Conservation (phyloP, 768 basidiomycete species). For the Boletus barrowsii region DNA sequence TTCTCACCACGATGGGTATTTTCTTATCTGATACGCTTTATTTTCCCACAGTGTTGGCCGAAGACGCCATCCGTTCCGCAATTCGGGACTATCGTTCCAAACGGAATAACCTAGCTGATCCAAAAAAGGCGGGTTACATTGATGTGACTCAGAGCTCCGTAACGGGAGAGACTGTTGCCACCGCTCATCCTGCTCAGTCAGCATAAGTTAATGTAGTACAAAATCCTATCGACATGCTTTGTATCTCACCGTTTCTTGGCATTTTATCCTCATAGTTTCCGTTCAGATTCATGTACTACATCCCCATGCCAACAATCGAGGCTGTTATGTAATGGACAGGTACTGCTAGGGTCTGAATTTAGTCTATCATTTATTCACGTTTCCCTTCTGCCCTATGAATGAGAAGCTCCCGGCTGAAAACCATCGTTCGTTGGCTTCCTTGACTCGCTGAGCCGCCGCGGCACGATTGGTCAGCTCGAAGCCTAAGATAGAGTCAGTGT, state of each 20-base stretch:
- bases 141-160: slow-evolving; percentile 61
- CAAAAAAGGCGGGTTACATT: slow-evolving; percentile 62
- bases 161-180: slow-evolving; percentile 52
- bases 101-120: slow-evolving; percentile 50
- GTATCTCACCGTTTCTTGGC: slow-evolving; percentile 6
- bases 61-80: slow-evolving; percentile 97
- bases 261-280: slow-evolving; percentile 18
- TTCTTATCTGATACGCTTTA: slow-evolving; percentile 22
- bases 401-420: slow-evolving; percentile 86
- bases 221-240: background rate
- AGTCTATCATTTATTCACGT: slow-evolving; percentile 21
- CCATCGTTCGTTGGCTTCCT: slow-evolving; percentile 97
- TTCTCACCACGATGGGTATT: slow-evolving; percentile 7
- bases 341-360: background rate
- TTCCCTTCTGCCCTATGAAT: slow-evolving; percentile 61
- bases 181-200: slow-evolving; percentile 44
- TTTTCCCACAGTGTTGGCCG: slow-evolving; percentile 74
- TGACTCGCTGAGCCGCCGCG: slow-evolving; percentile 80
- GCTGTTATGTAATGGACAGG: background rate
- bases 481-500: slow-evolving; percentile 38
- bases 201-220: slow-evolving; percentile 3
- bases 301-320: slow-evolving; percentile 8
- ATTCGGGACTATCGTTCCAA: slow-evolving; percentile 95
- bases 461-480: slow-evolving; percentile 94
- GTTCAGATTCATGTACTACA: slow-evolving; percentile 10